phyloP scores from a whole-genome alignment of 2,329 filamentous ascomycete genomes.

The Clonostachys rosea region DNA sequence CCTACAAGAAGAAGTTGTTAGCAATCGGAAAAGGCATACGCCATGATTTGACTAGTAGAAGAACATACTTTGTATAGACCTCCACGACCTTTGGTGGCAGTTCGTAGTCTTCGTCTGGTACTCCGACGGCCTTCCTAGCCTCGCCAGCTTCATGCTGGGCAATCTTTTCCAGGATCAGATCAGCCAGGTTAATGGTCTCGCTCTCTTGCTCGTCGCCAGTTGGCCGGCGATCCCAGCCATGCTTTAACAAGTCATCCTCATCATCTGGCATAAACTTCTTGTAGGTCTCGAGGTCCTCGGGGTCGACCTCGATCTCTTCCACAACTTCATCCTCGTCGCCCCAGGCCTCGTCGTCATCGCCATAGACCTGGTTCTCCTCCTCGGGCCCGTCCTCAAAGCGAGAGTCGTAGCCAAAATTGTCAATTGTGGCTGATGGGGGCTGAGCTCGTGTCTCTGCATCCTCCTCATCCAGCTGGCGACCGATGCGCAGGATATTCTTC shows the following conservation, averaged over 20 bases:
- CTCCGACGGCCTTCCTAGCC: slow-evolving; percentile 31
- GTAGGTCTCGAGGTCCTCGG: slow-evolving; percentile 84
- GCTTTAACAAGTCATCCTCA: slow-evolving; percentile 64
- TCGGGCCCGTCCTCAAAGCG: slow-evolving; percentile 57
- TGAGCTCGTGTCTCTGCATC: slow-evolving; percentile 36
- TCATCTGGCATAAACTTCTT: slow-evolving; percentile 79
- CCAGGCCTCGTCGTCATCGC: slow-evolving; percentile 65
- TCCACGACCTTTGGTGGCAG: slow-evolving; percentile 89
- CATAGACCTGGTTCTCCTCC: slow-evolving; percentile 36
- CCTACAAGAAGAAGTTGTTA: slow-evolving; percentile 29
- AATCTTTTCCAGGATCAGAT: slow-evolving; percentile 92
- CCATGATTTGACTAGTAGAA: no score
- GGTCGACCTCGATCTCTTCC: slow-evolving; percentile 77
- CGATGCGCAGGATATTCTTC: slow-evolving; percentile 82
- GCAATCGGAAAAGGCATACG: background rate
- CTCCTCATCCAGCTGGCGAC: slow-evolving; percentile 83
- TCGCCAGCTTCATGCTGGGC: slow-evolving; percentile 78
- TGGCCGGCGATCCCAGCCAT: slow-evolving; percentile 49
- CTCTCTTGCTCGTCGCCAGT: slow-evolving; percentile 38
- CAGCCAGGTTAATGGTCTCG: slow-evolving; percentile 75
- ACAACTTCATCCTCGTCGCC: slow-evolving; percentile 73
- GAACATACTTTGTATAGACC: slow-evolving; percentile 77
- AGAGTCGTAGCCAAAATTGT: slow-evolving; percentile 75
- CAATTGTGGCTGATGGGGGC: slow-evolving; percentile 30
- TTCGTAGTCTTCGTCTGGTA: slow-evolving; percentile 76